Evolutionary conservation across 805 yeast genomes (phyloP).

Genomic region (Candida maltosa): DNA sequence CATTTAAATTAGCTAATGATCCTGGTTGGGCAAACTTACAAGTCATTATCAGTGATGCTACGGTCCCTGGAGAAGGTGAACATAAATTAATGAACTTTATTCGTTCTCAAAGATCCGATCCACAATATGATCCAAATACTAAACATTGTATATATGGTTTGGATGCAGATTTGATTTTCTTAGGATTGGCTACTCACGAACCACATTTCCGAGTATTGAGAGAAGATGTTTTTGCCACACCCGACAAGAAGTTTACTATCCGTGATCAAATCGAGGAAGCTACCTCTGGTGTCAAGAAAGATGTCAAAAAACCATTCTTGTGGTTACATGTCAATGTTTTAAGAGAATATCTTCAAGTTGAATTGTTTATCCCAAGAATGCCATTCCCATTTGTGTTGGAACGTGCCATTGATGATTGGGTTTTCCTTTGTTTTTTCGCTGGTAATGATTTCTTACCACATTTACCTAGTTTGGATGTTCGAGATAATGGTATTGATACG

Average conservation of each 20-base stretch:
- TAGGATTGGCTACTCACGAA: slow-evolving; percentile 96
- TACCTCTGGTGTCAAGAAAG: slow-evolving; percentile 36
- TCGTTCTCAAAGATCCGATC: slow-evolving; percentile 82
- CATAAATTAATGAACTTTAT: slow-evolving; percentile 97
- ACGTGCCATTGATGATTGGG: slow-evolving; percentile 98
- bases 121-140: slow-evolving; percentile 87
- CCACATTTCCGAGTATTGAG: slow-evolving; percentile 92
- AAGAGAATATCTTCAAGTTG: slow-evolving; percentile 84
- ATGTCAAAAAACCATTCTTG: slow-evolving; percentile 75
- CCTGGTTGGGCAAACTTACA: slow-evolving; percentile 92
- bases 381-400: slow-evolving; percentile 83
- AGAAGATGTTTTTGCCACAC: slow-evolving; percentile 93
- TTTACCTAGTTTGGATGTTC: slow-evolving; percentile 87
- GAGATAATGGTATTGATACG: slow-evolving; percentile 89
- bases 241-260: slow-evolving; percentile 43
- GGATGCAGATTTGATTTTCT: slow-evolving; percentile 95
- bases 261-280: slow-evolving; percentile 54
- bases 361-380: slow-evolving; percentile 65
- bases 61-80: slow-evolving; percentile 99
- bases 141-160: slow-evolving; percentile 95
- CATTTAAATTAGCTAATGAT: slow-evolving; percentile 80
- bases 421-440: slow-evolving; percentile 95
- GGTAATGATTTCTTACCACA: slow-evolving; percentile 99
- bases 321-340: slow-evolving; percentile 90
- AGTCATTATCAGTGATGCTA: slow-evolving; percentile 89